Evolutionary conservation across 768 basidiomycete genomes (phyloP), one percentile per base, ranked within the genome.

Genomic region (Boletus rufocinnamomeus): DNA sequence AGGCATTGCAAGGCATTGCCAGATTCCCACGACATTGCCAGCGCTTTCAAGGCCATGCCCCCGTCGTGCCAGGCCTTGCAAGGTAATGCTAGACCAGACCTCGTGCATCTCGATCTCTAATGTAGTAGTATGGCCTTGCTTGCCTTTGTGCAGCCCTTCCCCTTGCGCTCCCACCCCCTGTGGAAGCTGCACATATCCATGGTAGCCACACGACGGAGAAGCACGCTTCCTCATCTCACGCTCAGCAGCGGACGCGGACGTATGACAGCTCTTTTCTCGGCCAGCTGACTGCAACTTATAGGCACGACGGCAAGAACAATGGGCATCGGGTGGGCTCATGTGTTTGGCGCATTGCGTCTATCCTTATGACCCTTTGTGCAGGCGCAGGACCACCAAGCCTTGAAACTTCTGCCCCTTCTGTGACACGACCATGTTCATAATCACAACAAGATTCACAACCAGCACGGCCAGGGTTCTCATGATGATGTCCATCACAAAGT

Each of bases 71-170:
- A n/a, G n/a, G n/a, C n/a, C n/a, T n/a, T n/a, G n/a, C n/a, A n/a
- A n/a, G n/a, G n/a, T n/a, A n/a, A n/a, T n/a, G n/a, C n/a, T n/a
- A n/a, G n/a, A n/a, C n/a, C n/a, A n/a, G n/a, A n/a, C n/a, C n/a
- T n/a, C n/a, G n/a, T n/a, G n/a, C n/a, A n/a, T n/a, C n/a, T n/a
- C n/a, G n/a, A n/a, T n/a, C n/a, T n/a, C n/a, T n/a, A n/a, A n/a
- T n/a, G n/a, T n/a, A n/a, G n/a, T n/a, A n/a, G n/a, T n/a, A n/a
- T n/a, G n/a, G n/a, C 45, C 72, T 82, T 32, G 80, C 79, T 62
- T 72, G 80, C 41, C 66, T 85, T 54, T 75, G 79, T 60, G 74
- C 76, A 3, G 75, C 78, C 38, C 56, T 84, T 27, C 76, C 76
- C 3, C 52, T 78, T 25, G 75, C 78, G 41, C 45, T 67, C 32